Evolutionary conservation across 2,329 filamentous ascomycete genomes (phyloP).

Genomic region (Podosphaera fusca): DNA sequence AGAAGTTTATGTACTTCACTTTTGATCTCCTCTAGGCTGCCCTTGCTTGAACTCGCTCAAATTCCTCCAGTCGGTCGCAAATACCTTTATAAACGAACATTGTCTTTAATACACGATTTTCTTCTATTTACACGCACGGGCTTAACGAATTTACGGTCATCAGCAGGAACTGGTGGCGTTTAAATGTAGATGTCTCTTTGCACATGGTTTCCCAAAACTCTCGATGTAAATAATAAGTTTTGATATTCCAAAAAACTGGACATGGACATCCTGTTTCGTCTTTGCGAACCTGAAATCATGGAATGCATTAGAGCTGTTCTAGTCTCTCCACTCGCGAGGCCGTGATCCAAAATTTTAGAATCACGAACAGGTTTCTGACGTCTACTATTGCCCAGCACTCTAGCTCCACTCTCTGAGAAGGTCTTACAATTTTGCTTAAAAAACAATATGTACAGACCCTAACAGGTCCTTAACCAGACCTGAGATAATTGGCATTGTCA

Average conservation of each 20-base stretch:
- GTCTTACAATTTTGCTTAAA: no score
- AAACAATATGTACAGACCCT: no score
- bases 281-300: conserved; percentile 15
- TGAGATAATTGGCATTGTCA: no score
- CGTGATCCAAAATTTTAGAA: no score
- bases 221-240: conserved; percentile 16
- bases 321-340: conserved; percentile 18
- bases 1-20: conserved; percentile 12
- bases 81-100: no score
- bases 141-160: conserved; percentile 19
- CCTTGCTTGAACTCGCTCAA: neutral
- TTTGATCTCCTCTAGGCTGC: no score
- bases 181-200: conserved; percentile 8
- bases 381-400: no score
- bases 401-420: no score
- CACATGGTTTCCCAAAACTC: conserved; percentile 9
- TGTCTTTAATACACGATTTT: conserved; percentile 6
- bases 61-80: conserved; percentile 12
- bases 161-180: conserved; percentile 12
- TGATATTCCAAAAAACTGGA: conserved; percentile 16
- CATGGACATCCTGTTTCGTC: conserved; percentile 17
- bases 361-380: no score
- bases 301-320: conserved; percentile 18
- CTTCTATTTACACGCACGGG: conserved; percentile 13
- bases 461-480: no score